A percentile compares a stretch with the other conserved stretches of the same genome.
Evolutionary conservation across 2,329 filamentous ascomycete species (phyloP).

Genomic region (Raffaelea deltoideospora): DNA sequence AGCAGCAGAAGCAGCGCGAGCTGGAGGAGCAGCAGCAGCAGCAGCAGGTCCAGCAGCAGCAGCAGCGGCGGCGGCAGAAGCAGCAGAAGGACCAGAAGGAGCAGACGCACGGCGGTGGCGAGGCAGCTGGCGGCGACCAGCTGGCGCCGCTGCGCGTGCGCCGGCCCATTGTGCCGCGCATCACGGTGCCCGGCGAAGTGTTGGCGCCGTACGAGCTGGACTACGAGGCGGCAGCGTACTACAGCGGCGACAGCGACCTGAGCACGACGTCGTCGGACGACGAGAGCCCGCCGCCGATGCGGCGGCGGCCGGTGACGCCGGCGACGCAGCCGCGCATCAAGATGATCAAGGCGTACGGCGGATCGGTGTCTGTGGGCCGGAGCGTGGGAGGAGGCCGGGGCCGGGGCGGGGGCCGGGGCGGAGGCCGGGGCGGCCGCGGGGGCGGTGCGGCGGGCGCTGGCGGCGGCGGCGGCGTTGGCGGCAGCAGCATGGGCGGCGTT

Average conservation of each 20-base stretch:
- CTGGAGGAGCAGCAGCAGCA: conserved; percentile 43
- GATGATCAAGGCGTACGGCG: conserved; percentile 19
- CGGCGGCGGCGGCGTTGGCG: no score
- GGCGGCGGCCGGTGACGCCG: conserved; percentile 16
- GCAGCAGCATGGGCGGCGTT: background rate
- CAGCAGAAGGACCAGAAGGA: background rate
- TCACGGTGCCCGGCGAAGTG: conserved; percentile 52
- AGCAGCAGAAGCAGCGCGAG: conserved; percentile 19
- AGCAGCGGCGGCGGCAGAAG: conserved; percentile 25
- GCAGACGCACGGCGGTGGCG: conserved; percentile 1
- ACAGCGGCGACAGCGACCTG: conserved; percentile 34
- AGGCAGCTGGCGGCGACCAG: no score
- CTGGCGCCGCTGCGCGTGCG: no score
- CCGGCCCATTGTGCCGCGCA: conserved; percentile 34
- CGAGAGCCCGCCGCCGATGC: conserved; percentile 17
- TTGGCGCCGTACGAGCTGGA: conserved; percentile 50
- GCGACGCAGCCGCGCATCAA: conserved; percentile 30
- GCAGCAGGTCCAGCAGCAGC: conserved; percentile 34
- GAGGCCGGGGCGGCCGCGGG: background rate
- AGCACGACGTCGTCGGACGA: conserved; percentile 16
- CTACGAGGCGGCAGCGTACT: conserved; percentile 44
- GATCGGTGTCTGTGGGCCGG: no score
- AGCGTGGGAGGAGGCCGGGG: no score
- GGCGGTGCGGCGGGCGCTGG: background rate
- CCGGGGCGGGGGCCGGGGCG: no score